Base-by-base conservation (phyloP, 495 filamentous ascomycete species). In the Penicillium macrosclerotiorum region DNA sequence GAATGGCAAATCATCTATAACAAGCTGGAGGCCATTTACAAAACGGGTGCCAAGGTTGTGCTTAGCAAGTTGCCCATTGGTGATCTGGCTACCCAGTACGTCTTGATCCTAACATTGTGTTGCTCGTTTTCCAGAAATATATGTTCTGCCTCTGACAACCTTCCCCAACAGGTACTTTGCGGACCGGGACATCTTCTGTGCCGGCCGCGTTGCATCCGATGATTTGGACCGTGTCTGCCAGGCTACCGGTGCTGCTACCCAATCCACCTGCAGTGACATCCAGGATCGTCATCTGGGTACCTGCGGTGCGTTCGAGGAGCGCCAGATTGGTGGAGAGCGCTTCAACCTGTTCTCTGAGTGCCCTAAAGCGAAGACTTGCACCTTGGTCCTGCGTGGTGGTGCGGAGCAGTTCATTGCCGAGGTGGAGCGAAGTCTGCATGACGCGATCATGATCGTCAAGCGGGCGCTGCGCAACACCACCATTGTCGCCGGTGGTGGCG, bases 1-100 rank as follows among this genome's bases (percentile, higher is more conserved):
- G 93, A 98, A 69, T 98, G 93, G 93, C 88, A 95, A 72, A 98
- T 98, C 63, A 98, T 98, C 66, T 96, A 82, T 82, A 90, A 96
- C 78, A 98, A 98, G 78, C 83, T 97, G 57, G 92, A 98, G 71
- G 90, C 91, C 20, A 71, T 92, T 37, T 79, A 89, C 78, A 84
- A 90, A 63, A 95, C 92, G 4, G 93, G 92, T 35, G 93, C 93
- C 30, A 94, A 95, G 76, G 90, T 98, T 47, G 89, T 98, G 19
- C 81, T 98, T 37, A 95, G 89, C 65, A 98, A 97, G 74, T 77
- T 97, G 56, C 93, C 93, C 33, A 96, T 98, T 62, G 93, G 93
- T 66, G 93, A 98, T 73, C 73, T 98, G 55, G 93, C 93, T 45
- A 98, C 93, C 25, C 93, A 98, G 77, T 88, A 76, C 34, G 77